A percentile compares a stretch with the other conserved stretches of the same genome.
phyloP scores from a whole-genome alignment of 305 asterid species.

The Plantago coronopus region DNA sequence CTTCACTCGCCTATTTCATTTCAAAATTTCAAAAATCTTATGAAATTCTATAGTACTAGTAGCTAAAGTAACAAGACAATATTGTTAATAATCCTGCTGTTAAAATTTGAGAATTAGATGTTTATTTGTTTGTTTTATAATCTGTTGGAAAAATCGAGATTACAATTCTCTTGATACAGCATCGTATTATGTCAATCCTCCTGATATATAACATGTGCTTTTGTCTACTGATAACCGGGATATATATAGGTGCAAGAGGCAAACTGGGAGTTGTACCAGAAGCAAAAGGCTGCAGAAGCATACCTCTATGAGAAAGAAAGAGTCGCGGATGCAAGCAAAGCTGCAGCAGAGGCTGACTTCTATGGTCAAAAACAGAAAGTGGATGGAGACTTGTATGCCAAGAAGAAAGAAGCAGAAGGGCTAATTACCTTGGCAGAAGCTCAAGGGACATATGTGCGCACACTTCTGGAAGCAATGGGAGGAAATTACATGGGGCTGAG shows the following conservation, averaged over 20 bases:
- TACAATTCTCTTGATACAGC: too few relatives aligned
- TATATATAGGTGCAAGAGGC: conserved; percentile 43
- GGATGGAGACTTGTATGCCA: conserved; percentile 37
- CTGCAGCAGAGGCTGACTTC: conserved; percentile 38
- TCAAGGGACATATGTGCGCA: conserved; percentile 25
- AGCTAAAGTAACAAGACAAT: too few relatives aligned
- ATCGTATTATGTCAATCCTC: too few relatives aligned
- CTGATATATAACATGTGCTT: too few relatives aligned
- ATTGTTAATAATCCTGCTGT: too few relatives aligned
- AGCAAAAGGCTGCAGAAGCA: conserved; percentile 44
- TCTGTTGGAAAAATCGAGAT: too few relatives aligned
- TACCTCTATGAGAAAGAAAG: conserved; percentile 40
- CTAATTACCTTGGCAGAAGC: conserved; percentile 41
- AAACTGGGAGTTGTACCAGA: conserved; percentile 46
- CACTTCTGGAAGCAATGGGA: conserved; percentile 33
- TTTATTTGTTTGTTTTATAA: too few relatives aligned
- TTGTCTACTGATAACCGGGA: too few relatives aligned
- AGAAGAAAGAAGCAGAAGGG: conserved; percentile 47
- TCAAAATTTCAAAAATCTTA: neutral
- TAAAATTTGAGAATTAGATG: too few relatives aligned
- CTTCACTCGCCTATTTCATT: too few relatives aligned
- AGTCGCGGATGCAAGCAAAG: conserved; percentile 37
- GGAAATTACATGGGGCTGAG: conserved; percentile 39
- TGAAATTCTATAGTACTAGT: neutral
- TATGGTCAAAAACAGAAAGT: conserved; percentile 29